Conservation (phyloP, 2,329 filamentous ascomycete genomes). For the Sporothrix globosa region DNA sequence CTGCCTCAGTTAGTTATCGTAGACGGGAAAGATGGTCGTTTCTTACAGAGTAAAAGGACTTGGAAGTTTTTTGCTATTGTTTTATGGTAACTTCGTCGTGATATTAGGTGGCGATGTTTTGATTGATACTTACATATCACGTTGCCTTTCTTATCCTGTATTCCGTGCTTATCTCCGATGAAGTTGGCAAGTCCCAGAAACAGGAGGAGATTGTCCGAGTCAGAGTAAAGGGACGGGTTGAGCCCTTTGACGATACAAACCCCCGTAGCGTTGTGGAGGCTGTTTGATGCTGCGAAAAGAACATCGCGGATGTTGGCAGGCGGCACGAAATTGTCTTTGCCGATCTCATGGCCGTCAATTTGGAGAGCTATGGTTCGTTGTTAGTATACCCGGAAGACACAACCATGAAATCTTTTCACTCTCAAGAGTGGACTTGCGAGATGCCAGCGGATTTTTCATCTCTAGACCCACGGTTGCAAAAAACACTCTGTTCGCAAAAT, state of each 20-base stretch:
- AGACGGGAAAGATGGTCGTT: not conserved
- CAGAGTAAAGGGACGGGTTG: slow-evolving; percentile 50
- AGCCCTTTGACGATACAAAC: slow-evolving; percentile 61
- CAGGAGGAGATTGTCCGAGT: slow-evolving; percentile 58
- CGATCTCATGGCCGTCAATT: slow-evolving; percentile 47
- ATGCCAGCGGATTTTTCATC: too few relatives aligned
- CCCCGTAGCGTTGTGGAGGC: slow-evolving; percentile 49
- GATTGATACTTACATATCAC: slow-evolving; percentile 48
- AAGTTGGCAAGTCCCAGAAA: slow-evolving; percentile 62
- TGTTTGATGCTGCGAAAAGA: slow-evolving; percentile 40
- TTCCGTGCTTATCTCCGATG: slow-evolving; percentile 57
- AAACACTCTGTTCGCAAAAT: too few relatives aligned
- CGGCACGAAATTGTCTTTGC: slow-evolving; percentile 48
- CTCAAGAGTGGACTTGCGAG: too few relatives aligned
- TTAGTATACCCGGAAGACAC: slow-evolving; percentile 2
- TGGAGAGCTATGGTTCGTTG: slow-evolving; percentile 35
- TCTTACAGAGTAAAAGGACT: not conserved
- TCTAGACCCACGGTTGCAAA: too few relatives aligned
- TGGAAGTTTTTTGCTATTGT: too few relatives aligned
- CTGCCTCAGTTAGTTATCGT: slow-evolving; percentile 39
- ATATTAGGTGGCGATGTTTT: not conserved
- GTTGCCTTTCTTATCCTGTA: slow-evolving; percentile 54
- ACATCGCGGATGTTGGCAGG: slow-evolving; percentile 42
- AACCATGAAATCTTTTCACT: too few relatives aligned
- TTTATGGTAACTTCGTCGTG: too few relatives aligned